A percentile compares a stretch with the other conserved stretches of the same genome.
phyloP scores from a whole-genome alignment of 176 grass and related monocot genomes.

The Lolium multiflorum region DNA sequence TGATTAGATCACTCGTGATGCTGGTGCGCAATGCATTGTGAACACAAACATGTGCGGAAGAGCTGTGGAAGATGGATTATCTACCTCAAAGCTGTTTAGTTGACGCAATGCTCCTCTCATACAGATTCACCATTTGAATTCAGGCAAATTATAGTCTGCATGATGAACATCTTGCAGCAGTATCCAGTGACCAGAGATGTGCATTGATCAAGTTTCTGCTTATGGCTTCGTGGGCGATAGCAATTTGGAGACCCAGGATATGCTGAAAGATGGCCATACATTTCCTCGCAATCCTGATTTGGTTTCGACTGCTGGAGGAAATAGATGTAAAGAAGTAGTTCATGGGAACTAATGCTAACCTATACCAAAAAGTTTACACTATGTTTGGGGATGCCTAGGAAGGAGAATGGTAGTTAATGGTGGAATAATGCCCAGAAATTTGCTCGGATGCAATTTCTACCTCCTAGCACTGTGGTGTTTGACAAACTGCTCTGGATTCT shows the following conservation, averaged over 20 bases:
- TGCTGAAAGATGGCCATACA: not conserved
- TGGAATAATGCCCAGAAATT: not conserved
- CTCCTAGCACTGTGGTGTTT: not conserved
- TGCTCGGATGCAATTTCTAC: not conserved
- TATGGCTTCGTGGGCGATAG: not conserved
- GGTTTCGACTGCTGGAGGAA: not conserved
- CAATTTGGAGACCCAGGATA: not conserved
- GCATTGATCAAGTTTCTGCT: conserved; percentile 7
- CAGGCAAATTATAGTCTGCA: not conserved
- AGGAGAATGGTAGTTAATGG: not conserved
- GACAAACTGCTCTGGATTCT: not conserved
- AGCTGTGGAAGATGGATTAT: not conserved
- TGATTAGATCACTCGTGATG: not conserved
- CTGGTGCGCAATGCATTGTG: not conserved
- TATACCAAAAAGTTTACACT: not conserved
- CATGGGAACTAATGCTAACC: not conserved
- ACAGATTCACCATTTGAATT: not conserved
- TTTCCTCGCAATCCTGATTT: not conserved
- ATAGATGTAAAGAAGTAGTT: not conserved
- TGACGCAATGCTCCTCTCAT: not conserved
- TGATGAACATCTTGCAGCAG: not conserved
- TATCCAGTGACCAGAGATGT: not conserved
- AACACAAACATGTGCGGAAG: conserved; percentile 1
- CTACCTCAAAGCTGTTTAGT: not conserved
- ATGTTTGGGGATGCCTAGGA: not conserved